A percentile compares a stretch with the other conserved stretches of the same genome.
These are phyloP conservation scores for Euphorbia corollata DNA, from an alignment of 441 rosid genomes.

Conservation along the genomic window DNA sequence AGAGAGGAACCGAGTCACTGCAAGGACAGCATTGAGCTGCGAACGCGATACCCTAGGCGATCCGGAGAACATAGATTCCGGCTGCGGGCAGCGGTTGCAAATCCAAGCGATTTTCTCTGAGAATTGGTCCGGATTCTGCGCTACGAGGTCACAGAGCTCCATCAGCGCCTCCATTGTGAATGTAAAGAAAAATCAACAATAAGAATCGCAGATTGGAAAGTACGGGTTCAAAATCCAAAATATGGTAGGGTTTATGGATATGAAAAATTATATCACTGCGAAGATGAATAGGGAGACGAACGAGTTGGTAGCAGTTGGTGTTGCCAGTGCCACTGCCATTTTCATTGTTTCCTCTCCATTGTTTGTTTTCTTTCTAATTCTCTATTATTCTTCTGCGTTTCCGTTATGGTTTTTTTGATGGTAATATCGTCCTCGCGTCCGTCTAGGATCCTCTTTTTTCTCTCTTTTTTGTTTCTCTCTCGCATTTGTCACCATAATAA, in stretches of 20 bases:
- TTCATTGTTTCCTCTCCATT: not conserved
- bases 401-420: not conserved
- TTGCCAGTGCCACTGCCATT: not conserved
- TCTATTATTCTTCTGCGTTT: not conserved
- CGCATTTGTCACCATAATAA: not conserved
- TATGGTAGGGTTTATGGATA: conserved; percentile 7
- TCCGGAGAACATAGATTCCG: conserved; percentile 46
- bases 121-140: conserved; percentile 64
- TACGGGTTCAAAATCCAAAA: not conserved
- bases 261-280: not conserved
- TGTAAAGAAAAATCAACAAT: not conserved
- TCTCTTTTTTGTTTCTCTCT: not conserved
- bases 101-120: conserved; percentile 76
- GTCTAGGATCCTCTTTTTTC: conserved; percentile 16
- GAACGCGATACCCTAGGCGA: conserved; percentile 72
- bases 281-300: not conserved
- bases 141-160: conserved; percentile 75
- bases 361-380: not conserved
- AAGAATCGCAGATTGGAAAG: not conserved
- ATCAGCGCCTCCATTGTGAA: conserved; percentile 65
- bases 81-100: conserved; percentile 83
- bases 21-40: conserved; percentile 82
- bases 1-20: conserved; percentile 65
- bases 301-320: not conserved
- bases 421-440: conserved; percentile 5